phyloP scores from a whole-genome alignment of 805 yeast genomes.

The Diddensiella caesifluorescens region DNA sequence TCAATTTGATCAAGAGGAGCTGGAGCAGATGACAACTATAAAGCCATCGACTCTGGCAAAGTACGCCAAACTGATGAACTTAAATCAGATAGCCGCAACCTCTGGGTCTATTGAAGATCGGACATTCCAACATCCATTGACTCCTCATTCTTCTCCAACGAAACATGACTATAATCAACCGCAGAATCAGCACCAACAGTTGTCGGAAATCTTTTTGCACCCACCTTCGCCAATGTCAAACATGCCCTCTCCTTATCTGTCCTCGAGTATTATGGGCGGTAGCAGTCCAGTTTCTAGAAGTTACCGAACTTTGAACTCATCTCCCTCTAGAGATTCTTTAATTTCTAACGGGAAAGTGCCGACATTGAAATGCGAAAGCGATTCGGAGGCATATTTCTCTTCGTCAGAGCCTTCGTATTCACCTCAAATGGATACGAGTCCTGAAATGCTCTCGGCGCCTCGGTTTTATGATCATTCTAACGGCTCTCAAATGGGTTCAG shows the following conservation, averaged over 20 bases:
- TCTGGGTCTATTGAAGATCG: slow-evolving; percentile 10
- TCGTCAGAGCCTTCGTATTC: slow-evolving; percentile 21
- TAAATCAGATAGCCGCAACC: slow-evolving; percentile 18
- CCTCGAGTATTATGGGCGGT: neutral
- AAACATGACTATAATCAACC: slow-evolving; percentile 1
- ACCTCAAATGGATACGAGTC: slow-evolving; percentile 20
- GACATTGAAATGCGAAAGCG: slow-evolving; percentile 13
- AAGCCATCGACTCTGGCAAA: slow-evolving; percentile 24
- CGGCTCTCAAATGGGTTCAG: slow-evolving; percentile 15
- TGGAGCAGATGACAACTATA: slow-evolving; percentile 8
- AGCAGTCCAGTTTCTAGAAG: neutral
- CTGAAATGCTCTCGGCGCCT: slow-evolving; percentile 15
- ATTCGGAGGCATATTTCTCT: slow-evolving; percentile 19
- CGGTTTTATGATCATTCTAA: slow-evolving; percentile 12
- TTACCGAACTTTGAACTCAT: neutral
- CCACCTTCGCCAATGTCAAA: neutral
- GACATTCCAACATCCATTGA: slow-evolving; percentile 9
- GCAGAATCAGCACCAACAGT: neutral
- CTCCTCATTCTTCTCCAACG: slow-evolving; percentile 18
- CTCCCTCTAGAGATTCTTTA: neutral
- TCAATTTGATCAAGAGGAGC: slow-evolving; percentile 1
- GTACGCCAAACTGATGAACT: slow-evolving; percentile 22
- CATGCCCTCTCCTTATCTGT: neutral
- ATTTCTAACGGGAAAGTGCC: slow-evolving; percentile 4
- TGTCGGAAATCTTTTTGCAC: slow-evolving; percentile 3